These are phyloP conservation scores for Cymbopogon flexuosus DNA, from an alignment of 202 grass and related monocot species.

Conservation along the genomic window DNA sequence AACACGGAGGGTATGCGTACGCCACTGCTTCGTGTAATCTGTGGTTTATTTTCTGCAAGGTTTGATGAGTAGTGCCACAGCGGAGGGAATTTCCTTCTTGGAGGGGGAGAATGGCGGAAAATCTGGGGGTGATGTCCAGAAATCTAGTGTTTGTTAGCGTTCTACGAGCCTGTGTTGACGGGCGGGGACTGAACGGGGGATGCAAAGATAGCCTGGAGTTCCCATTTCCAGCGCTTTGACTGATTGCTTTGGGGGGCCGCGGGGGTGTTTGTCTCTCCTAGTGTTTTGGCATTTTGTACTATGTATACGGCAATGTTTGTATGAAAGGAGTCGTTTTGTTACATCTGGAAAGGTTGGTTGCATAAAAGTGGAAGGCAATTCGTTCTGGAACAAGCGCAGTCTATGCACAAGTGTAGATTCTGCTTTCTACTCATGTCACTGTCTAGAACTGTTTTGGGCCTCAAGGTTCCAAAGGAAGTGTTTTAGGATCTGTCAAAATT, in stretches of 20 bases:
- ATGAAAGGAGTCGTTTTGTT: not conserved
- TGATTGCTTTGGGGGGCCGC: not conserved
- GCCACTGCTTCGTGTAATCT: not conserved
- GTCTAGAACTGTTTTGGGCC: not conserved
- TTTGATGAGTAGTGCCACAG: not conserved
- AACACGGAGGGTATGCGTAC: slow-evolving; percentile 53
- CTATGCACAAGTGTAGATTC: not conserved
- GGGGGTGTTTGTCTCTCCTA: not conserved
- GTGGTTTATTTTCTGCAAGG: not conserved
- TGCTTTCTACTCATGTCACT: not conserved
- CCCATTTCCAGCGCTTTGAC: slow-evolving; percentile 7
- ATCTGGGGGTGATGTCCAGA: not conserved
- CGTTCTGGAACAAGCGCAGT: not conserved
- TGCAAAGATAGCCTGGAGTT: not conserved
- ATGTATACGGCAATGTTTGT: not conserved
- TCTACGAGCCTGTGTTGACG: not conserved
- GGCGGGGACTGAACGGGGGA: not conserved
- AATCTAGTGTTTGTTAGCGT: not conserved
- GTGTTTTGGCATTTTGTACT: slow-evolving; percentile 11
- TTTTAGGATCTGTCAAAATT: not conserved
- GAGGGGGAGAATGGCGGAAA: not conserved
- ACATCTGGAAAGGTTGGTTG: not conserved
- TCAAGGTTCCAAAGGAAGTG: not conserved
- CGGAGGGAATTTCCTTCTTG: not conserved
- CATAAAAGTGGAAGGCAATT: not conserved